Conservation (phyloP, 257 asterid genomes). For the Buddleja alternifolia region DNA sequence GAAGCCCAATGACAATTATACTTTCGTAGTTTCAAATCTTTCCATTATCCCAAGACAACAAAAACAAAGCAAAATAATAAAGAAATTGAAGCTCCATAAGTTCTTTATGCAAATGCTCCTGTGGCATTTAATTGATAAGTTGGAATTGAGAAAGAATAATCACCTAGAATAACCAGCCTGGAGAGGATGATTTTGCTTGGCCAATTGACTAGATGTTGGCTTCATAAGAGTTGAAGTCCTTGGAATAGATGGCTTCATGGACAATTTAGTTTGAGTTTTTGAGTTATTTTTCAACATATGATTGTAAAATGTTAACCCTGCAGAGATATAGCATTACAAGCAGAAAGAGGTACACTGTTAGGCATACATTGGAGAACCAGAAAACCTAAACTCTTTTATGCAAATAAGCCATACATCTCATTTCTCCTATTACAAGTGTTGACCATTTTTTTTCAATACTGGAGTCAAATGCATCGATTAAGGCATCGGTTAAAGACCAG, state of each 20-base stretch:
- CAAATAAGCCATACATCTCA: conserved; percentile 17
- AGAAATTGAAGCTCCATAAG: conserved; percentile 4
- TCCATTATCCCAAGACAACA: neutral
- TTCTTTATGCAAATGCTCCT: neutral
- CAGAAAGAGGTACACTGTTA: neutral
- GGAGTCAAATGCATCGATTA: neutral
- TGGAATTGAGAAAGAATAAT: conserved; percentile 24
- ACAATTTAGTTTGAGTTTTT: conserved; percentile 47
- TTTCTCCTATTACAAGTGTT: neutral
- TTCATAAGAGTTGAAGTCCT: conserved; percentile 93
- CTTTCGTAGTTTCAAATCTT: neutral
- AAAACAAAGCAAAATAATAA: neutral
- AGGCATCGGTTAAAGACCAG: conserved; percentile 15
- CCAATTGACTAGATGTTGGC: conserved; percentile 95
- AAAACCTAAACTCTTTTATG: neutral
- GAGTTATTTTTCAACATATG: conserved; percentile 44
- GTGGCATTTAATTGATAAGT: neutral
- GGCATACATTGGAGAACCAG: neutral
- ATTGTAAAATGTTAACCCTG: conserved; percentile 67
- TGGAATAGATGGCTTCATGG: conserved; percentile 53
- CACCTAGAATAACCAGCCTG: conserved; percentile 64
- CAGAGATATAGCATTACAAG: conserved; percentile 27
- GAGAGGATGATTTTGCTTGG: conserved; percentile 75
- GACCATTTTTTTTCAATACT: conserved; percentile 3
- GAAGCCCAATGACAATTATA: neutral